phyloP scores from a whole-genome alignment of 2,329 filamentous ascomycete genomes.

The Tolypocladium nubicola region DNA sequence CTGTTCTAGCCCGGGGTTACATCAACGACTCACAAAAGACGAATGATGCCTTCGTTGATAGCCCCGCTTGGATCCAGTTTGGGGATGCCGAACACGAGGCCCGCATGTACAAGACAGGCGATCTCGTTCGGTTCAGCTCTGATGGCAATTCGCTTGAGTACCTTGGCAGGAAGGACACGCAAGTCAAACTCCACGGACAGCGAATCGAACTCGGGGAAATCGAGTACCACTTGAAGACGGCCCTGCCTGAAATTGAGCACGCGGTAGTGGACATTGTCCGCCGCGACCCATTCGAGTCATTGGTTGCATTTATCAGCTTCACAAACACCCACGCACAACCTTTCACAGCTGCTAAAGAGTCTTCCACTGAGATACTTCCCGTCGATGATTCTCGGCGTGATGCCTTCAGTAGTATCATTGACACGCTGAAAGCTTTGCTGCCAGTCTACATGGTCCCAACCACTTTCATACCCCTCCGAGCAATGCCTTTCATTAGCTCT shows the following conservation, averaged over 20 bases:
- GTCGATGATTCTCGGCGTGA: too few relatives aligned
- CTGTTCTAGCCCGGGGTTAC: slow-evolving; percentile 35
- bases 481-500: neutral
- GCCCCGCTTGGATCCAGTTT: slow-evolving; percentile 14
- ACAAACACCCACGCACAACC: too few relatives aligned
- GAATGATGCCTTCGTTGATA: slow-evolving; percentile 12
- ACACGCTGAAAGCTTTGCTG: neutral
- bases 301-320: neutral
- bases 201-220: slow-evolving; percentile 11
- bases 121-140: neutral
- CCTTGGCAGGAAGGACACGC: neutral
- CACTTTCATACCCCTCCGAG: neutral
- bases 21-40: slow-evolving; percentile 23
- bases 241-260: too few relatives aligned
- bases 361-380: too few relatives aligned
- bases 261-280: too few relatives aligned
- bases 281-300: too few relatives aligned
- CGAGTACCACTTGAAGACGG: slow-evolving; percentile 3
- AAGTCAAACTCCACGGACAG: slow-evolving; percentile 8
- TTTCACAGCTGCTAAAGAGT: neutral
- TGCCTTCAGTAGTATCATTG: neutral
- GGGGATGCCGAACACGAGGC: slow-evolving; percentile 2
- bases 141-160: neutral
- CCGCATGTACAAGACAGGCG: slow-evolving; percentile 12
- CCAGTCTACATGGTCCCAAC: neutral